Percentiles rank a stretch among this genome's conserved stretches.
phyloP scores from a whole-genome alignment of 2,329 filamentous ascomycete species.

The Huntiella savannae region DNA sequence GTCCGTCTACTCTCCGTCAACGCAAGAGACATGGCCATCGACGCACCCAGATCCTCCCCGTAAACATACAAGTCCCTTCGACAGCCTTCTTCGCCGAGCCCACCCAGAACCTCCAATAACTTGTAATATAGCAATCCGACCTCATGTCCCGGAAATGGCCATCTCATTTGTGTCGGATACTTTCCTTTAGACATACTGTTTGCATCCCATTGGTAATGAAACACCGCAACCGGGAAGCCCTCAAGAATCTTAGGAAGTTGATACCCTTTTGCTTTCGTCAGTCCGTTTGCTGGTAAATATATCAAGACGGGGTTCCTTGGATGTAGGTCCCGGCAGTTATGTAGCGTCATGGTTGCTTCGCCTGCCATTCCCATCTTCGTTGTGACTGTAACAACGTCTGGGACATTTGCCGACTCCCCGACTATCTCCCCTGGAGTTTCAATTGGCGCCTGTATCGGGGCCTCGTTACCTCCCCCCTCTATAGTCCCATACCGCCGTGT shows the following conservation, averaged over 20 bases:
- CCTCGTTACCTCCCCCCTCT: too few species aligned
- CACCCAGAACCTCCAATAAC: slow-evolving; percentile 26
- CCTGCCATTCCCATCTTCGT: too few species aligned
- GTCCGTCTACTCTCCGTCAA: slow-evolving; percentile 33
- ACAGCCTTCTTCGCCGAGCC: slow-evolving; percentile 17
- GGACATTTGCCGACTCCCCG: too few species aligned
- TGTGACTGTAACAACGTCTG: too few species aligned
- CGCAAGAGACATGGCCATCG: slow-evolving; percentile 35
- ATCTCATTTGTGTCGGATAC: slow-evolving; percentile 17
- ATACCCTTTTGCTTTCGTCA: slow-evolving; percentile 14
- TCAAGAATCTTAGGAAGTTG: slow-evolving; percentile 24
- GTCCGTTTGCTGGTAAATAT: slow-evolving; percentile 33
- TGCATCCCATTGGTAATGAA: slow-evolving; percentile 40
- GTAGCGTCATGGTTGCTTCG: slow-evolving; percentile 15
- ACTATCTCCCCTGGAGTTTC: too few species aligned
- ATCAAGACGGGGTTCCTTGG: slow-evolving; percentile 29
- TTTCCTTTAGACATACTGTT: slow-evolving; percentile 10
- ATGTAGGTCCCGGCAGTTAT: slow-evolving; percentile 24
- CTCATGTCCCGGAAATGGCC: slow-evolving; percentile 41
- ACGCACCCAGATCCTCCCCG: slow-evolving; percentile 31
- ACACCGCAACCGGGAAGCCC: slow-evolving; percentile 29
- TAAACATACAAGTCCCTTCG: slow-evolving; percentile 19
- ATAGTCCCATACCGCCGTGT: too few species aligned
- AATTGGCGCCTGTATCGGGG: too few species aligned
- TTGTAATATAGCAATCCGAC: slow-evolving; percentile 33